Base-by-base conservation (phyloP, 257 asterid genomes). In the Solanum habrochaites region DNA sequence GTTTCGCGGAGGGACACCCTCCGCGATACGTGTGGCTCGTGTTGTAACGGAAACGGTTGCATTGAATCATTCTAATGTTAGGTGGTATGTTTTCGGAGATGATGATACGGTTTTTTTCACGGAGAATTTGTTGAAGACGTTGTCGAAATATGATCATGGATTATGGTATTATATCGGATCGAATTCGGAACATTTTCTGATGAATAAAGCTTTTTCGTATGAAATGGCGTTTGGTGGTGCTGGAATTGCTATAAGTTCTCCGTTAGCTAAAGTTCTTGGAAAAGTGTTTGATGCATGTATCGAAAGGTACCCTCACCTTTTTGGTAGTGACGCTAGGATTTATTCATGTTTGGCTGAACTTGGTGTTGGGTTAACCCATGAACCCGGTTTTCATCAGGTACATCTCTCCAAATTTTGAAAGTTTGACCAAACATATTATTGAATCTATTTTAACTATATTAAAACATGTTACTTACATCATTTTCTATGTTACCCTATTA, bases 221-320 rank as follows among this genome's bases (percentile, higher is more conserved):
- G 92, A 82, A n/a, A 93, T 95, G 98, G 98, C 98, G 18, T 95
- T 85, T 89, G 98, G 98, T 9, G 98, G 98, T 27, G 98, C 97
- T 12, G 98, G 98, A 21, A 92, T 89, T 87, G 98, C 92, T 9
- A 86, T 95, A 72, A 95, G 98, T 85, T 93, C 94, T 3, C 93
- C 97, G 11, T 85, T 95, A 89, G 98, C 93, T 21, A 88, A 90
- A 89, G 93, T 90, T 89, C 88, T 95, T 88, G 93, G 93, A 27
- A 88, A 90, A 89, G 93, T 93, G 21, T 89, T 95, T 15, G 96
- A 90, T 56, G 89, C 95, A 69, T 95, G 98, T 83, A 92, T 95
- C 83, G 83, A 78, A 35, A 92, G 98, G 93, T 95, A 94, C 89
- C 90, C 88, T 69, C 93, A 91, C 91, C 92, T 93, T 90, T 94